Conservation (phyloP, 2,329 filamentous ascomycete species). For the Colletotrichum karsti region DNA sequence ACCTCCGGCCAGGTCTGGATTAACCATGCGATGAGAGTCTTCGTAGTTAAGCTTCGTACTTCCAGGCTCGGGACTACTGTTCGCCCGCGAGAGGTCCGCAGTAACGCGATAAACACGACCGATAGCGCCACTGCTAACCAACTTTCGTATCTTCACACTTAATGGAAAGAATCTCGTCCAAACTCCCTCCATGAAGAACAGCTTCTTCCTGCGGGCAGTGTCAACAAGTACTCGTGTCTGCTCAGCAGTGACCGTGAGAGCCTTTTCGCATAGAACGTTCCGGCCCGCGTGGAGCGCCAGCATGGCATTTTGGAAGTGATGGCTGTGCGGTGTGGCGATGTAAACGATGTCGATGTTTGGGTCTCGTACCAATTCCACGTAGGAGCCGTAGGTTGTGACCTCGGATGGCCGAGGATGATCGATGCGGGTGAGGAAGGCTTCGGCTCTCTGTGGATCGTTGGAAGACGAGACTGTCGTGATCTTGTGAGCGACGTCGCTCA, state of each 20-base stretch:
- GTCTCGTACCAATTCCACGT: conserved; percentile 82
- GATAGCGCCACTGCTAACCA: conserved; percentile 63
- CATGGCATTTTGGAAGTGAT: conserved; percentile 91
- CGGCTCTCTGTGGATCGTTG: conserved; percentile 79
- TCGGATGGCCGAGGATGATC: conserved; percentile 71
- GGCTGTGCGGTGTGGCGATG: conserved; percentile 88
- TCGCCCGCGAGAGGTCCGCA: conserved; percentile 69
- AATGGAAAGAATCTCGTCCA: conserved; percentile 92
- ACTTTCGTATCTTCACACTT: conserved; percentile 76
- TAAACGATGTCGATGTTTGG: conserved; percentile 85
- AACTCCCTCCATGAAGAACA: conserved; percentile 86
- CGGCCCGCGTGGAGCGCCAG: conserved; percentile 83
- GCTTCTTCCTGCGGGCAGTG: conserved; percentile 74
- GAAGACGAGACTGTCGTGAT: conserved; percentile 79
- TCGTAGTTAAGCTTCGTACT: conserved; percentile 57
- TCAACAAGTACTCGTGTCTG: conserved; percentile 79
- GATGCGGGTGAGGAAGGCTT: conserved; percentile 83
- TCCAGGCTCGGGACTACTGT: conserved; percentile 65
- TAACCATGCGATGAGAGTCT: conserved; percentile 79
- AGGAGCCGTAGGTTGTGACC: conserved; percentile 80
- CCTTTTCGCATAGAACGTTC: conserved; percentile 90
- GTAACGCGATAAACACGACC: conserved; percentile 68
- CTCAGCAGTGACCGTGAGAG: conserved; percentile 83
- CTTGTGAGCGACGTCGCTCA: conserved; percentile 77
- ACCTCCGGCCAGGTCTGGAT: conserved; percentile 82